These are phyloP conservation scores for Wickerhamiella nectarea DNA, from an alignment of 805 yeast genomes.

Conservation along the genomic window DNA sequence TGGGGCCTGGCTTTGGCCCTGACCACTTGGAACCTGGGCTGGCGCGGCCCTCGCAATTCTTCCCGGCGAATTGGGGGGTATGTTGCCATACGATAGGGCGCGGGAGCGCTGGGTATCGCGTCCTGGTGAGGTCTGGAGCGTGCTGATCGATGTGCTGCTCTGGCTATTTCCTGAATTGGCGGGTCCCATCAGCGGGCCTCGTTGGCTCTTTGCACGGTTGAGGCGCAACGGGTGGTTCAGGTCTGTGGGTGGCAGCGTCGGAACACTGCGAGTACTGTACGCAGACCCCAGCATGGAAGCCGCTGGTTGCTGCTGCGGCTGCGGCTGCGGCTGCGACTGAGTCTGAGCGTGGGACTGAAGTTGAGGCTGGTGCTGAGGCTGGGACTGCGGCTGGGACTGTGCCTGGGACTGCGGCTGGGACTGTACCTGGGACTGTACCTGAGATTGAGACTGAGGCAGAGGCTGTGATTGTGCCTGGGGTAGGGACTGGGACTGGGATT, in stretches of 20 bases:
- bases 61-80: constrained; percentile 1
- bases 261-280: background rate
- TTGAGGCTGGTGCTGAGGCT: too few species aligned
- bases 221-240: constrained; percentile 4
- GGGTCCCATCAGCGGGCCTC: background rate
- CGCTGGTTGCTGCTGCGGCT: background rate
- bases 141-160: constrained; percentile 10
- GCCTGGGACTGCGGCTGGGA: too few species aligned
- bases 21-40: too few species aligned
- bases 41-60: constrained; percentile 1
- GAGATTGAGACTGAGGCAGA: too few species aligned
- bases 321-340: too few species aligned
- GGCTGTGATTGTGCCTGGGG: too few species aligned
- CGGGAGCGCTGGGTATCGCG: constrained; percentile 26
- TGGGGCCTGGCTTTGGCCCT: too few species aligned
- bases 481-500: too few species aligned
- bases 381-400: too few species aligned
- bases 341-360: too few species aligned
- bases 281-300: background rate
- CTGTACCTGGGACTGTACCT: too few species aligned
- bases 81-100: constrained; percentile 16
- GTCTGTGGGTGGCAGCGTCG: background rate
- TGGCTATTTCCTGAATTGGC: background rate
- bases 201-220: constrained; percentile 4
- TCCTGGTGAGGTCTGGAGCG: constrained; percentile 38